A percentile compares a stretch with the other conserved stretches of the same genome.
phyloP scores from a whole-genome alignment of 257 asterid species.

The Cynanchum wilfordii region DNA sequence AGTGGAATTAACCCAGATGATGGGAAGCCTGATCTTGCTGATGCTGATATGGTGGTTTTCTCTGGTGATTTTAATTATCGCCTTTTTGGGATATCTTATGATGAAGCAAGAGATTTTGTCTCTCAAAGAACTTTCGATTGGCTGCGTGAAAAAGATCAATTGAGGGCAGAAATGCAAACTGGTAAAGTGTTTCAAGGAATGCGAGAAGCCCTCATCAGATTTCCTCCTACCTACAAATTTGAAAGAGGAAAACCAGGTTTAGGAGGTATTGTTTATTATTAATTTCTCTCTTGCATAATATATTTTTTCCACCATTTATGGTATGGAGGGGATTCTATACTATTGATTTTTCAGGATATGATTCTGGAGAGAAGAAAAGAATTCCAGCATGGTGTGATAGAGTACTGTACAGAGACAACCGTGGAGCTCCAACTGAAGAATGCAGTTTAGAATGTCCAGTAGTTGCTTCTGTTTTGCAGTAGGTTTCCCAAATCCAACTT shows the following conservation, averaged over 20 bases:
- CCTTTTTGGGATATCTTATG: conserved; percentile 90
- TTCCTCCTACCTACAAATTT: conserved; percentile 96
- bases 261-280: conserved; percentile 52
- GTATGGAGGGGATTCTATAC: not conserved
- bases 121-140: conserved; percentile 99
- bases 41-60: conserved; percentile 81
- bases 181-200: conserved; percentile 96
- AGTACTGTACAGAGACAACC: conserved; percentile 73
- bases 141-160: conserved; percentile 94
- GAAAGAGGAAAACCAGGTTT: conserved; percentile 88
- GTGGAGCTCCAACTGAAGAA: conserved; percentile 42
- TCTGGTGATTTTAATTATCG: conserved; percentile 93
- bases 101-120: conserved; percentile 94
- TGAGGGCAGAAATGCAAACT: conserved; percentile 86
- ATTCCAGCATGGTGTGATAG: conserved; percentile 99
- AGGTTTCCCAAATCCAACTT: conserved; percentile 27
- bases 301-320: too few species aligned
- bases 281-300: not conserved
- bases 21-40: conserved; percentile 86
- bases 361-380: conserved; percentile 94
- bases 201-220: conserved; percentile 87
- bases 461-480: conserved; percentile 72
- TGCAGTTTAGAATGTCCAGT: conserved; percentile 91
- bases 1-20: conserved; percentile 49
- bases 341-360: conserved; percentile 56